phyloP scores from a whole-genome alignment of 768 basidiomycete species.

The Auricularia sp. region DNA sequence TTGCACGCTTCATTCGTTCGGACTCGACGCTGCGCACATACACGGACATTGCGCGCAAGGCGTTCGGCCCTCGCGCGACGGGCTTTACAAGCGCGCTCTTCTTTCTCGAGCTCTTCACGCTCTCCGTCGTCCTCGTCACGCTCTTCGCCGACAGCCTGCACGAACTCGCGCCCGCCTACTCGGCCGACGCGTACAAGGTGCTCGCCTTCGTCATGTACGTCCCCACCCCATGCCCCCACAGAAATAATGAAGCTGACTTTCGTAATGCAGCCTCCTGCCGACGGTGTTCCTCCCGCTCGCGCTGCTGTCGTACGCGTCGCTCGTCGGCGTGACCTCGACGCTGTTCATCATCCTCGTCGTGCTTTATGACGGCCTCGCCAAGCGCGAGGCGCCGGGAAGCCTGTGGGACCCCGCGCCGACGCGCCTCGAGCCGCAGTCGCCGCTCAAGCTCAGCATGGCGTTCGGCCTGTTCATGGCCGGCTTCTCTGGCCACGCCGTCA shows the following conservation, averaged over 20 bases:
- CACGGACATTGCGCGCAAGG: conserved; percentile 80
- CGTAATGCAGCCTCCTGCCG: conserved; percentile 54
- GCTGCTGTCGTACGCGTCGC: conserved; percentile 78
- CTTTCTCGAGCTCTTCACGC: conserved; percentile 76
- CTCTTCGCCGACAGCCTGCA: conserved; percentile 82
- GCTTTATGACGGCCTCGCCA: conserved; percentile 72
- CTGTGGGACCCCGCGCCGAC: conserved; percentile 70
- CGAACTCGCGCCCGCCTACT: conserved; percentile 56
- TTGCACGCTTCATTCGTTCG: conserved; percentile 62
- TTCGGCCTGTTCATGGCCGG: conserved; percentile 92
- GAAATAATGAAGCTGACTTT: conserved; percentile 4
- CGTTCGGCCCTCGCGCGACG: conserved; percentile 69
- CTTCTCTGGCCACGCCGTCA: conserved; percentile 86
- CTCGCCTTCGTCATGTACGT: conserved; percentile 62
- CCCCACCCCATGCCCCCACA: not conserved
- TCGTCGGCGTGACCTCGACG: conserved; percentile 75
- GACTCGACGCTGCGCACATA: conserved; percentile 72
- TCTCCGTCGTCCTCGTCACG: conserved; percentile 77
- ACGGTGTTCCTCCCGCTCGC: conserved; percentile 80
- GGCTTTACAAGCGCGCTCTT: conserved; percentile 63
- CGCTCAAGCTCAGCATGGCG: conserved; percentile 58
- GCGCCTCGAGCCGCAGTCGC: conserved; percentile 40
- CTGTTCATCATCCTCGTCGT: conserved; percentile 66
- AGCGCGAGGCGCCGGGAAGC: conserved; percentile 66
- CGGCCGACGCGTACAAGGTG: conserved; percentile 64